phyloP scores from a whole-genome alignment of 2,329 filamentous ascomycete species.

The Monosporascus sp. region DNA sequence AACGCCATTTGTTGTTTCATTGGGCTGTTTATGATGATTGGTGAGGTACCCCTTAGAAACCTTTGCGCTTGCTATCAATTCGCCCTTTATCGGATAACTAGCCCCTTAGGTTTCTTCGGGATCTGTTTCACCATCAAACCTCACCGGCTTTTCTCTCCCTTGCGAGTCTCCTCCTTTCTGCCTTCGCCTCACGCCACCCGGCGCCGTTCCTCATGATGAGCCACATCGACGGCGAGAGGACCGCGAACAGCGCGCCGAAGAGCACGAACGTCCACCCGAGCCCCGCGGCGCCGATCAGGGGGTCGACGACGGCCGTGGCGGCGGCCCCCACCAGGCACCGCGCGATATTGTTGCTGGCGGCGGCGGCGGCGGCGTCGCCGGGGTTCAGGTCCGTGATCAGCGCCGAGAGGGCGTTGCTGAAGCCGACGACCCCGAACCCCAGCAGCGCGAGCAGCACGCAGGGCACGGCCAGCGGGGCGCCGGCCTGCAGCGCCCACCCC shows the following conservation, averaged over 20 bases:
- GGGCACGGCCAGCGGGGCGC: conserved; percentile 45
- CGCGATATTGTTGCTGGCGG: conserved; percentile 58
- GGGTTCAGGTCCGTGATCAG: conserved; percentile 60
- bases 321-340: conserved; percentile 55
- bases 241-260: conserved; percentile 44
- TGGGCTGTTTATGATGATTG: too few species aligned
- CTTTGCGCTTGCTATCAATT: too few species aligned
- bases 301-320: conserved; percentile 54
- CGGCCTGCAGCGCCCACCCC: conserved; percentile 51
- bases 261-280: conserved; percentile 57
- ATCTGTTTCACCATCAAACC: too few species aligned
- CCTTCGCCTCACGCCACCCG: conserved; percentile 43
- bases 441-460: conserved; percentile 53
- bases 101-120: too few species aligned
- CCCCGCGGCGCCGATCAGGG: conserved; percentile 51
- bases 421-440: conserved; percentile 51
- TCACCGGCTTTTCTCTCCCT: background rate
- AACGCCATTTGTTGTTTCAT: too few species aligned
- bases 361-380: conserved; percentile 52
- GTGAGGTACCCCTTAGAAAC: too few species aligned
- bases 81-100: too few species aligned
- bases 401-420: conserved; percentile 55
- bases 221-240: conserved; percentile 43
- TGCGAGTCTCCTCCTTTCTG: conserved; percentile 21
- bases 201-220: conserved; percentile 42